phyloP scores from a whole-genome alignment of 2,329 filamentous ascomycete species.

The Pseudocercospora fuligena region DNA sequence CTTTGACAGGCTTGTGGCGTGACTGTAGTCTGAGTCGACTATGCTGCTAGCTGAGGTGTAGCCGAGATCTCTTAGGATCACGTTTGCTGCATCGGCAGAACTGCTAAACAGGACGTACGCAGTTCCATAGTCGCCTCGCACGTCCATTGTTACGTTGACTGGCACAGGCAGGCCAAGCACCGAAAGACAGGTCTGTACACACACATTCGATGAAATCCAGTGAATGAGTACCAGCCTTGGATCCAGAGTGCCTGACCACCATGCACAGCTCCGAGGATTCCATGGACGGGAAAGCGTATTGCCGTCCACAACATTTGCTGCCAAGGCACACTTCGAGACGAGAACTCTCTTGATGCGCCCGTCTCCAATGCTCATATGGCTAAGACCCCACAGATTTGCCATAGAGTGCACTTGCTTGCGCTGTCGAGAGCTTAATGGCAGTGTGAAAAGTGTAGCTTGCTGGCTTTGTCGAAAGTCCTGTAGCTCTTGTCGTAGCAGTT shows the following conservation, averaged over 20 bases:
- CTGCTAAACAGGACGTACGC: conserved; percentile 18
- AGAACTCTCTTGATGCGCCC: conserved; percentile 12
- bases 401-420: conserved; percentile 22
- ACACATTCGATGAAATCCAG: conserved; percentile 14
- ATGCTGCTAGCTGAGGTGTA: conserved; percentile 23
- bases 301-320: conserved; percentile 5
- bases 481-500: conserved; percentile 15
- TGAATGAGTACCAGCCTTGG: conserved; percentile 19
- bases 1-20: conserved; percentile 17
- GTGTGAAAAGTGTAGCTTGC: conserved; percentile 14
- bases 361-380: conserved; percentile 19
- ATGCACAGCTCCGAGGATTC: conserved; percentile 16
- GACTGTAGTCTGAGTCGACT: conserved; percentile 22
- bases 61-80: conserved; percentile 15
- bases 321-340: conserved; percentile 18
- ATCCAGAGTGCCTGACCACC: conserved; percentile 17
- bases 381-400: conserved; percentile 21
- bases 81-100: conserved; percentile 9
- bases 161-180: conserved; percentile 16
- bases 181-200: conserved; percentile 20
- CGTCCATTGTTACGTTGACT: conserved; percentile 13
- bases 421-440: conserved; percentile 12
- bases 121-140: conserved; percentile 18
- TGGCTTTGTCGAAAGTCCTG: conserved; percentile 16
- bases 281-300: conserved; percentile 7